Evolutionary conservation across 768 basidiomycete genomes (phyloP), one percentile per base, ranked within the genome.

Genomic region (Amanita thiersii): DNA sequence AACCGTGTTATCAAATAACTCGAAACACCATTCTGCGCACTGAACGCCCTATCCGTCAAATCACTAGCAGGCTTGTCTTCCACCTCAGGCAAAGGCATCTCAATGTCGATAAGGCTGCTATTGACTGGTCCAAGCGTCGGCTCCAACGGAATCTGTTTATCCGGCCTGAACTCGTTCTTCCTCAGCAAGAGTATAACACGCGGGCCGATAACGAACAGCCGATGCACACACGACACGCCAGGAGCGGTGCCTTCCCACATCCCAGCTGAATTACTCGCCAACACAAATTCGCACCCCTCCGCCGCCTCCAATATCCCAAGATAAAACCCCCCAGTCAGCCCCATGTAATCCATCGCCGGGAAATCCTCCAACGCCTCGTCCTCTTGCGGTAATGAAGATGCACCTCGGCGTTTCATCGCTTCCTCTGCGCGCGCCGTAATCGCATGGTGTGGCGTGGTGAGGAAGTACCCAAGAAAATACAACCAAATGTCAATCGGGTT

Each of bases 221-320:
- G 47, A 37, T 63, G 64, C 19, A 59, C 50, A 18, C 49, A 43
- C 29, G 47, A 47, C 5, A 5, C 40, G 33, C 49, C 52, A 34
- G 32, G 39, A 5, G 58, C 44, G 19, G 44, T 34, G 15, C 65
- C 65, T 43, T 66, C 65, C 58, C 57, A 55, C 2, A 63, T 43
- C 1, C 64, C 58, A 35, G 64, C 60, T 5, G 50, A 46, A 39
- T 62, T 61, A 18, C 54, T 46, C 4, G 56, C 50, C 17, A 66
- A 47, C 10, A 64, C 52, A 35, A 65, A 66, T 46, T 64, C 64
- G 11, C 47, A 45, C 4, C 44, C 59, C 14, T 52, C 48, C 23
- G 59, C 57, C 12, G 62, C 64, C 43, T 60, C 54, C 59, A 60
- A 64, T 44, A 65, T 49, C 14, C 62, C 56, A 37, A 62, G 50